Evolutionary conservation across 176 grass and related monocot species (phyloP), one percentile per base, ranked within the genome.

Genomic region (Canna indica): DNA sequence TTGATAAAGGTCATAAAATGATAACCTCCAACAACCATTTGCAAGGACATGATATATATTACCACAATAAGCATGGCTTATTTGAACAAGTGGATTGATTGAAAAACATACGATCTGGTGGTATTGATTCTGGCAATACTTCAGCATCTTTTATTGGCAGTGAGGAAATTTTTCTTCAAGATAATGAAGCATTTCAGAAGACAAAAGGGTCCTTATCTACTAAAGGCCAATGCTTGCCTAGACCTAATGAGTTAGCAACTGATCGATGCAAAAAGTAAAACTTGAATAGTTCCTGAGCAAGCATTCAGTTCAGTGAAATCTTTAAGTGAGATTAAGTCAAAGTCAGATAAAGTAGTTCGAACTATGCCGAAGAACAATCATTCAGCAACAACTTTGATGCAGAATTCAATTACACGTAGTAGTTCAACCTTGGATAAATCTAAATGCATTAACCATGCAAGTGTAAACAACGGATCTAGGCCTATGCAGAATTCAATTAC

Each of bases 61-160:
- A 35, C 22, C 30, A 68, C 62, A 47, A 73, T 71, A 78, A 47
- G 15, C 29, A 52, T 1, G 36, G 12, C 29, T 45, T 36, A 36
- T n/a, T 35, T 71, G 53, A 71, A 71, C 44, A 68, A 38, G 18
- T 5, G 12, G 77, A 67, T 61, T 78, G 72, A 63, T 42, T 53
- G 15, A 85, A 78, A 47, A 83, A 74, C 80, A 90, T 75, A 57
- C 85, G 80, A 72, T 52, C 83, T 31, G n/a, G n/a, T n/a, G n/a
- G n/a, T n/a, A n/a, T n/a, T n/a, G 79, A 69, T 80, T 83, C 75
- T 36, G 79, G 72, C 57, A 64, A 65, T 42, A 67, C 61, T 72
- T 73, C 47, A 48, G 7, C 31, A 53, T 68, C 77, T 59, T 41
- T 64, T 72, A 53, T 26, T 83, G 70, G 73, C 32, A 29, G 70